Evolutionary conservation across 352 stramenopile genomes (phyloP).

Genomic region (Blastocystis sp.): DNA sequence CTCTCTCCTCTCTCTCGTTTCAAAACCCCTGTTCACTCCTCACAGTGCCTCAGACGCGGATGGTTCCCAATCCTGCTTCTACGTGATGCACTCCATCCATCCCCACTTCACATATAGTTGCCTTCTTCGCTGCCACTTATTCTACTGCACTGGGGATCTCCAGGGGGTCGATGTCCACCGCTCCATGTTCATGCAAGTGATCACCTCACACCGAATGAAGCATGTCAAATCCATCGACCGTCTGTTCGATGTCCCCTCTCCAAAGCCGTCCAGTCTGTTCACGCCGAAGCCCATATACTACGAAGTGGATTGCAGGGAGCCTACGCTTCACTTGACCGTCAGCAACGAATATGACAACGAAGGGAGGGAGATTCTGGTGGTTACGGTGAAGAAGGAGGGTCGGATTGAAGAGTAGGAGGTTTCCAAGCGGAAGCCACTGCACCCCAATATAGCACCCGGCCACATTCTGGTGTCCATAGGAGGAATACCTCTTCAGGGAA

Average conservation of each 20-base stretch:
- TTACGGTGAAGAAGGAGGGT: not conserved
- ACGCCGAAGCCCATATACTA: not conserved
- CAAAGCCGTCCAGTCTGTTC: not conserved
- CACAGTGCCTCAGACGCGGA: not conserved
- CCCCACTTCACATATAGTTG: not conserved
- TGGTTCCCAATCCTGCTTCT: not conserved
- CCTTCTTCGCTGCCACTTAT: not conserved
- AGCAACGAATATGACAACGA: not conserved
- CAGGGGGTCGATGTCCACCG: not conserved
- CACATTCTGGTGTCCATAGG: slow-evolving; percentile 32
- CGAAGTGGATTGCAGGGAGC: slow-evolving; percentile 2
- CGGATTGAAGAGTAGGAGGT: not conserved
- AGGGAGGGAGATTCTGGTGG: not conserved
- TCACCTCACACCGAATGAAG: not conserved
- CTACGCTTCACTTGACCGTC: not conserved
- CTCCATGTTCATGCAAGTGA: not conserved
- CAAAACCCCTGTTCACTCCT: not conserved
- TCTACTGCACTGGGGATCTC: slow-evolving; percentile 16
- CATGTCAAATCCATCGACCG: not conserved
- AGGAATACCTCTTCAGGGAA: slow-evolving; percentile 11
- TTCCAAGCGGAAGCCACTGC: not conserved
- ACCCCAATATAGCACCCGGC: slow-evolving; percentile 16
- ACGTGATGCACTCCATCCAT: not conserved
- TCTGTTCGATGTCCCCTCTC: not conserved
- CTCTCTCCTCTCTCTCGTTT: not conserved